These are phyloP conservation scores for Rubia peregrina DNA, from an alignment of 305 asterid genomes.

Conservation along the genomic window DNA sequence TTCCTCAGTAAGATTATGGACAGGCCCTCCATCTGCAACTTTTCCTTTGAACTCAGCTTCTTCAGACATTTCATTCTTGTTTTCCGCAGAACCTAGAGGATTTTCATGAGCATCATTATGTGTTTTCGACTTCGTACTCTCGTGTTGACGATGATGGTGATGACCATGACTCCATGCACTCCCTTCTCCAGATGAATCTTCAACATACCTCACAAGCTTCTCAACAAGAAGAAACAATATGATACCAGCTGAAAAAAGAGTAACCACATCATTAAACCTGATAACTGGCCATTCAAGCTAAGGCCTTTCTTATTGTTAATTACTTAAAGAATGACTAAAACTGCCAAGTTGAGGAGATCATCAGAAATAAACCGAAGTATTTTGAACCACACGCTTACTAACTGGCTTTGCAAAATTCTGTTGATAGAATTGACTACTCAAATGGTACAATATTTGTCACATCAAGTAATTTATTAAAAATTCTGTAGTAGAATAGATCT, in stretches of 20 bases:
- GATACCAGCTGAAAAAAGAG: slow-evolving; percentile 73
- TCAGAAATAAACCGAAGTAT: not conserved
- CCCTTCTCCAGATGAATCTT: slow-evolving; percentile 62
- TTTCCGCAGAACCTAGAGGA: slow-evolving; percentile 26
- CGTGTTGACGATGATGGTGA: slow-evolving; percentile 72
- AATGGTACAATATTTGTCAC: not conserved
- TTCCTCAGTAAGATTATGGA: slow-evolving; percentile 28
- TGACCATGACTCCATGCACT: slow-evolving; percentile 49
- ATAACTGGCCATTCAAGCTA: not conserved
- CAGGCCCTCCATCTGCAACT: slow-evolving; percentile 26
- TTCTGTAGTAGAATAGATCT: not conserved
- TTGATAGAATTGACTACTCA: not conserved
- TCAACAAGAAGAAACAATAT: slow-evolving; percentile 84
- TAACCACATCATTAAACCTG: slow-evolving; percentile 12
- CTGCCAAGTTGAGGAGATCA: not conserved
- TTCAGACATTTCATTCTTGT: slow-evolving; percentile 18
- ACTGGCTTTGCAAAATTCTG: not conserved
- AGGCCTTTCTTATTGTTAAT: not conserved
- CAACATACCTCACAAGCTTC: slow-evolving; percentile 91
- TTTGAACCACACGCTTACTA: not conserved
- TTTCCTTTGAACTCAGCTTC: slow-evolving; percentile 28
- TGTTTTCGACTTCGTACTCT: slow-evolving; percentile 40
- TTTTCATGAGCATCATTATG: slow-evolving; percentile 40
- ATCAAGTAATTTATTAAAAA: not conserved
- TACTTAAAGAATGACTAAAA: not conserved